phyloP scores from a whole-genome alignment of 768 basidiomycete species.

The Pulveroboletus sp. region DNA sequence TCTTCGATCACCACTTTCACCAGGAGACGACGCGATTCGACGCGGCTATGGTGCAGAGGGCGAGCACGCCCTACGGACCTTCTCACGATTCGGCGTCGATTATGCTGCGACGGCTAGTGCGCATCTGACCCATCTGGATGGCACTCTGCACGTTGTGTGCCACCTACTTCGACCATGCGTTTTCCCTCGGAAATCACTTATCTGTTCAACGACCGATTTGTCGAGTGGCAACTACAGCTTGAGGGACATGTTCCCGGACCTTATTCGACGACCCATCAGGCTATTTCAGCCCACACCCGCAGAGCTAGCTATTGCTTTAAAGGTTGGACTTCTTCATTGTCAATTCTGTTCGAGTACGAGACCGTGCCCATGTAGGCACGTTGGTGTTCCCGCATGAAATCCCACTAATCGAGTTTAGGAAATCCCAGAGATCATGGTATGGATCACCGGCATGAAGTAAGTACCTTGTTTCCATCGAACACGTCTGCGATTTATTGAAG shows the following conservation, averaged over 20 bases:
- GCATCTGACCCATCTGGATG: background rate
- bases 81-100: background rate
- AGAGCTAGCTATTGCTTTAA: background rate
- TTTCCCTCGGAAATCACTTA: background rate
- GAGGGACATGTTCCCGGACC: background rate
- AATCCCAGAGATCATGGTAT: background rate
- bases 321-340: background rate
- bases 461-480: conserved; percentile 6
- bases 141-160: background rate
- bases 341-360: background rate
- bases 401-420: background rate
- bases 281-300: background rate
- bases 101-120: background rate
- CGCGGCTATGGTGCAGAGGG: background rate
- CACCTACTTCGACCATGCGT: background rate
- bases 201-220: background rate
- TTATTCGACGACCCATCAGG: background rate
- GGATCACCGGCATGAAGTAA: conserved; percentile 33
- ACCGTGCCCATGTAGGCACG: background rate
- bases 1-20: background rate
- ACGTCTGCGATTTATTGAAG: background rate
- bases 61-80: background rate
- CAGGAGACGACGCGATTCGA: background rate
- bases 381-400: background rate
- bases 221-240: background rate